These are phyloP conservation scores for Penstemon davidsonii DNA, from an alignment of 257 asterid genomes.

Conservation along the genomic window DNA sequence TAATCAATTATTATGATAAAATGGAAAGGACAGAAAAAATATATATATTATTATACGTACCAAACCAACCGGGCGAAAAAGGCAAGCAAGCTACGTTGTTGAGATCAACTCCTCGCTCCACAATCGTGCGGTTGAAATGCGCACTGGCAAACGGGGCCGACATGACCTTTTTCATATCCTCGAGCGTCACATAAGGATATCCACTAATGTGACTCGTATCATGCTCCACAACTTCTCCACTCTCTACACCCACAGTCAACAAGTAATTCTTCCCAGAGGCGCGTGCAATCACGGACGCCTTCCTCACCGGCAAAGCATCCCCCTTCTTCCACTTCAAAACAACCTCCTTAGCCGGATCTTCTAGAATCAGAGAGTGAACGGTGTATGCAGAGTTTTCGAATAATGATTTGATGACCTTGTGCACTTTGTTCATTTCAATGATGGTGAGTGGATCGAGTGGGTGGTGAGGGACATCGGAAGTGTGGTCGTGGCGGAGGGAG, in stretches of 20 bases:
- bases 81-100: constrained; percentile 57
- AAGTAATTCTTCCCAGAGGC: constrained; percentile 52
- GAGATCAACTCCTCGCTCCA: constrained; percentile 55
- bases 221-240: constrained; percentile 48
- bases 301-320: constrained; percentile 47
- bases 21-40: no score
- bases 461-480: constrained; percentile 47
- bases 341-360: constrained; percentile 60
- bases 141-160: constrained; percentile 43
- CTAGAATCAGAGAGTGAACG: constrained; percentile 61
- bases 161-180: constrained; percentile 46
- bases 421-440: constrained; percentile 50
- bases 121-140: constrained; percentile 54
- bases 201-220: constrained; percentile 51
- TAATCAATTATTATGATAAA: no score
- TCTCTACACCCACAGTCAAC: constrained; percentile 56
- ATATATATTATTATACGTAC: constrained; percentile 20
- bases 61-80: constrained; percentile 79
- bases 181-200: constrained; percentile 50
- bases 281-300: constrained; percentile 58
- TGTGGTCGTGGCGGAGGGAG: constrained; percentile 26
- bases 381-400: constrained; percentile 41
- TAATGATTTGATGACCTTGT: constrained; percentile 36
- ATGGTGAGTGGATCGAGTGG: constrained; percentile 75
- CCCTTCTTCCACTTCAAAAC: constrained; percentile 57